phyloP scores from a whole-genome alignment of 352 stramenopile species.

The Phytopythium helicoides region DNA sequence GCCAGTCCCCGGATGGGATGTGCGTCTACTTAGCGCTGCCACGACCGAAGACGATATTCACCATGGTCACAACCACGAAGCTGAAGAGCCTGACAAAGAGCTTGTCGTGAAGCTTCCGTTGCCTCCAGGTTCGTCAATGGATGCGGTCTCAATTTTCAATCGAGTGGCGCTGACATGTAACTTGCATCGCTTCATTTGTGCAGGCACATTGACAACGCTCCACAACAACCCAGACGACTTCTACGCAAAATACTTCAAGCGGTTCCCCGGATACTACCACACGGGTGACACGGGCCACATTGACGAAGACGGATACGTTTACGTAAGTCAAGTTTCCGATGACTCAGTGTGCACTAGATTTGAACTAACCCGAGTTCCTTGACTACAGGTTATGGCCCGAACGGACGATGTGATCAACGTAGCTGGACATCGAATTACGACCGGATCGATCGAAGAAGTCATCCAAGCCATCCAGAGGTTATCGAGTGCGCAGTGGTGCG shows the following conservation, averaged over 20 bases:
- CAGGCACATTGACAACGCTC: slow-evolving; percentile 70
- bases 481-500: slow-evolving; percentile 85
- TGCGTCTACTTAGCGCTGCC: slow-evolving; percentile 63
- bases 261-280: slow-evolving; percentile 88
- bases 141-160: no score
- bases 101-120: slow-evolving; percentile 86
- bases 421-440: slow-evolving; percentile 83
- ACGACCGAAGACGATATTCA: slow-evolving; percentile 37
- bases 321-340: slow-evolving; percentile 27
- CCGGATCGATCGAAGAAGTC: slow-evolving; percentile 88
- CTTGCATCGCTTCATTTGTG: background rate
- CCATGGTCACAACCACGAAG: slow-evolving; percentile 46
- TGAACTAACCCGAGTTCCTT: slow-evolving; percentile 1
- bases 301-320: slow-evolving; percentile 90
- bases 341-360: background rate
- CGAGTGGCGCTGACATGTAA: background rate
- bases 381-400: slow-evolving; percentile 79
- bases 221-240: slow-evolving; percentile 87
- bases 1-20: slow-evolving; percentile 78
- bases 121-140: slow-evolving; percentile 51
- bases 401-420: slow-evolving; percentile 93
- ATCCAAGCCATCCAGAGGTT: slow-evolving; percentile 79
- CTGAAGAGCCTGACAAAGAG: slow-evolving; percentile 50
- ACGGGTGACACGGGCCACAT: slow-evolving; percentile 86
- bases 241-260: slow-evolving; percentile 76